A percentile compares a stretch with the other conserved stretches of the same genome.
Conservation (phyloP, 352 stramenopile genomes). For the Phytophthora fragariaefolia region DNA sequence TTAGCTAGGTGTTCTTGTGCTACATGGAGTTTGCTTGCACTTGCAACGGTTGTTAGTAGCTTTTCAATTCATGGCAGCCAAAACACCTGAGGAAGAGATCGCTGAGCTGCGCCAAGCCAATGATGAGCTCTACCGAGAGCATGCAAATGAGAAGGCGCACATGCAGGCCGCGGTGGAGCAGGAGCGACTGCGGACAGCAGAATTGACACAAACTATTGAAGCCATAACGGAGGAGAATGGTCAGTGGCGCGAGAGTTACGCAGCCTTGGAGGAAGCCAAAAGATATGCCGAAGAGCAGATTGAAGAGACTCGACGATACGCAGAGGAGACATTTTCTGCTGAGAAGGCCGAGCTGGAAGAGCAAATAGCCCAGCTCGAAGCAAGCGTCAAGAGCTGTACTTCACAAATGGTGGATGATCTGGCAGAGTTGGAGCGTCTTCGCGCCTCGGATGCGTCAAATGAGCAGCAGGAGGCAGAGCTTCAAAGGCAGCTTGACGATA, state of each 20-base stretch:
- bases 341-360: conserved; percentile 62
- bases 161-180: conserved; percentile 81
- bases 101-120: conserved; percentile 58
- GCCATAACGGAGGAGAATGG: conserved; percentile 63
- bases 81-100: conserved; percentile 59
- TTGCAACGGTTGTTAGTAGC: conserved; percentile 1
- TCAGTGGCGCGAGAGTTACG: conserved; percentile 67
- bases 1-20: conserved; percentile 10
- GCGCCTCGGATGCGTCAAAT: conserved; percentile 30
- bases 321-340: conserved; percentile 21
- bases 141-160: conserved; percentile 78
- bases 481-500: conserved; percentile 60
- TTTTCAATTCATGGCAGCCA: conserved; percentile 26
- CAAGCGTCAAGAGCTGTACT: conserved; percentile 58
- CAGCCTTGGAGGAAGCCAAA: conserved; percentile 59
- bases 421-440: conserved; percentile 62
- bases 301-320: conserved; percentile 38
- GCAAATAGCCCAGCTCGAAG: conserved; percentile 53
- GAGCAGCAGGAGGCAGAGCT: conserved; percentile 54
- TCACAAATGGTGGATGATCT: conserved; percentile 55
- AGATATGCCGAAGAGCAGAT: conserved; percentile 53
- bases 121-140: conserved; percentile 67
- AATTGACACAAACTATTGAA: conserved; percentile 52
- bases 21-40: not conserved
- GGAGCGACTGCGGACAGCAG: conserved; percentile 51